Base-by-base conservation (phyloP, 164 flowering plant genomes). In the Vitis amurensis region DNA sequence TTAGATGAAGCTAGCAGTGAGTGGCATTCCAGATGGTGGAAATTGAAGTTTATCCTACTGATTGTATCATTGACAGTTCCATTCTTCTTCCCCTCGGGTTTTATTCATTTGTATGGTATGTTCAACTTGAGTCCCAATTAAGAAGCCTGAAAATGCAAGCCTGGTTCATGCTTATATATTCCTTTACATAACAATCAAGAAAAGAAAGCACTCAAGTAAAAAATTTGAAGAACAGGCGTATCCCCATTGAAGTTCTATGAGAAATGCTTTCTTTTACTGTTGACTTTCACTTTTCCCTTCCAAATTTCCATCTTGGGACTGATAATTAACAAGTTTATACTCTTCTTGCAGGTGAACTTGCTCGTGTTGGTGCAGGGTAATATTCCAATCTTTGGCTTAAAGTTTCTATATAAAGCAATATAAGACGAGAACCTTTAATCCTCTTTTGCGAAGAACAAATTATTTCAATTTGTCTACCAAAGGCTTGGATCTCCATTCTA, bases 311-410 rank as follows among this genome's bases (percentile, higher is more conserved):
- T 37, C 44, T 37, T 3, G 7, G 44, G 44, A 37, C 4, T 11
- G 17, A 53, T 37, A 9, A 2, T 68, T 19, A 44, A 64, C 50
- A 50, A 56, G 63, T 29, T 57, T 67, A 3, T 63, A 8, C 64
- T 69, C 37, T 76, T 59, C 62, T 75, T 82, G 82, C 93, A 93
- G 98, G 98, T 67, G 98, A 94, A 78, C 61, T 88, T 77, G 93
- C 98, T 68, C 93, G 96, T 11, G 65, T 90, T 50, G 98, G 98
- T 63, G 98, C 97, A 70, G 98, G 98, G 98, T 94, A 85, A 81
- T 62, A 60, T 68, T 70, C 73, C 27, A 44, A 11, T 66, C 47
- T 55, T 71, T 50, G 44, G 44, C 44, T 37, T 37, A 37, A 3
- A 4, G 44, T 6, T 6, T 3, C 44, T 37, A 37, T 37, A 37